phyloP scores from a whole-genome alignment of 1,284 basidiomycete species.

The Austroboletus novae-zelandiae region DNA sequence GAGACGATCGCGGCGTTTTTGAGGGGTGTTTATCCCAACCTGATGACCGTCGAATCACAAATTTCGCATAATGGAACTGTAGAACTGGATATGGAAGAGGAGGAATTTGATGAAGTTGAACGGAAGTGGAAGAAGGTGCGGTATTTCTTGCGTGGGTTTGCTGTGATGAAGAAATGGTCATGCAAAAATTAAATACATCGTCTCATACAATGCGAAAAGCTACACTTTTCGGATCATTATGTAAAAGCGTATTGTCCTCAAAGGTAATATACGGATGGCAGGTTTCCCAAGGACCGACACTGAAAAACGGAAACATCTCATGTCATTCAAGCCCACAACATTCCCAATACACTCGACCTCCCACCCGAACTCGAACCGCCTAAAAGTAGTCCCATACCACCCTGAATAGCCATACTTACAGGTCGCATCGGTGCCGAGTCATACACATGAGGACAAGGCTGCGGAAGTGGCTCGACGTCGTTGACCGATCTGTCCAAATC shows the following conservation, averaged over 20 bases:
- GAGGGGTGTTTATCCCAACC: slow-evolving; percentile 25
- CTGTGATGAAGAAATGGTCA: too few species aligned
- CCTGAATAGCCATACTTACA: slow-evolving; percentile 70
- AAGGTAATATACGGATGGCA: neutral
- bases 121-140: too few species aligned
- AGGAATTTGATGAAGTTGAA: too few species aligned
- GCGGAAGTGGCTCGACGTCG: slow-evolving; percentile 49
- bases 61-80: slow-evolving; percentile 4
- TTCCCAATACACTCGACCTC: slow-evolving; percentile 61
- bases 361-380: slow-evolving; percentile 39
- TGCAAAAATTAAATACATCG: too few species aligned
- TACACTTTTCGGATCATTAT: too few species aligned
- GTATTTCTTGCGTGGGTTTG: too few species aligned
- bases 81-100: too few species aligned
- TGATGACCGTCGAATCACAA: slow-evolving; percentile 6
- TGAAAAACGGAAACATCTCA: neutral
- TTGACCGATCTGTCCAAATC: slow-evolving; percentile 60
- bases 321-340: slow-evolving; percentile 48
- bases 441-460: slow-evolving; percentile 74
- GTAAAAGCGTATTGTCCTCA: neutral
- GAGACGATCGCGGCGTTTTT: slow-evolving; percentile 22
- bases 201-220: too few species aligned
- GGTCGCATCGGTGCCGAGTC: slow-evolving; percentile 74
- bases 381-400: slow-evolving; percentile 62
- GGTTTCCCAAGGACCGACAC: neutral